Base-by-base conservation (phyloP, 768 basidiomycete species). In the Hygrophoropsis aurantiaca region DNA sequence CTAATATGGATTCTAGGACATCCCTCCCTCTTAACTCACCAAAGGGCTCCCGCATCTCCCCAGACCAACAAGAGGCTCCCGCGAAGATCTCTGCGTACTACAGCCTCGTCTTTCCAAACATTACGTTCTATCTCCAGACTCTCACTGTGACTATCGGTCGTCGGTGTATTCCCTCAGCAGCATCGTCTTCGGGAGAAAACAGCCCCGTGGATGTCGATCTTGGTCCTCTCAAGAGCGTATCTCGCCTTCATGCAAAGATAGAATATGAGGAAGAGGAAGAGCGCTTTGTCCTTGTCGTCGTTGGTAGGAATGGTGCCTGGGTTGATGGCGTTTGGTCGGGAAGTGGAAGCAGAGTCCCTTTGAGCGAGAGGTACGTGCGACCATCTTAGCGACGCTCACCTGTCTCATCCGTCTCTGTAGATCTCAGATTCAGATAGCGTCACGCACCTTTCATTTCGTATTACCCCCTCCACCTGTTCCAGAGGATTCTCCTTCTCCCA, bases 281-380 rank as follows among this genome's bases (percentile, higher is more conserved):
- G 52, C 82, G 87, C 43, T 97, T 94, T 63, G 84, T 90, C 13
- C 79, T 99, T 27, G 83, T 84, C 50, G 94, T 99, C 30, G 78
- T 91, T 30, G 97, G 97, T n/a, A 77, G 97, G 49, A 98, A 99
- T 58, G 97, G 97, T 11, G 94, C 94, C 15, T 97, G 94, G 88
- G 93, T 99, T 4, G 94, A 98, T 54, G 94, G 94, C 24, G 83
- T 90, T n/a, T 99, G 94, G 90, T 85, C 84, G 40, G 88, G 87
- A 10, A 85, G 89, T 54, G 92, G 94, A 13, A 86, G 87, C 50
- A 81, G 84, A 50, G 87, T 93, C n/a, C 80, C 88, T 24, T 72
- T 99, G 18, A 75, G 85, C 30, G 90, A 93, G 64, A 79, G 90
- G 95, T 93, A 49, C 41, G 75, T 66, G 21, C 39, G 5, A 26